These are phyloP conservation scores for Dioszegia hungarica DNA, from an alignment of 768 basidiomycete genomes.

Conservation along the genomic window DNA sequence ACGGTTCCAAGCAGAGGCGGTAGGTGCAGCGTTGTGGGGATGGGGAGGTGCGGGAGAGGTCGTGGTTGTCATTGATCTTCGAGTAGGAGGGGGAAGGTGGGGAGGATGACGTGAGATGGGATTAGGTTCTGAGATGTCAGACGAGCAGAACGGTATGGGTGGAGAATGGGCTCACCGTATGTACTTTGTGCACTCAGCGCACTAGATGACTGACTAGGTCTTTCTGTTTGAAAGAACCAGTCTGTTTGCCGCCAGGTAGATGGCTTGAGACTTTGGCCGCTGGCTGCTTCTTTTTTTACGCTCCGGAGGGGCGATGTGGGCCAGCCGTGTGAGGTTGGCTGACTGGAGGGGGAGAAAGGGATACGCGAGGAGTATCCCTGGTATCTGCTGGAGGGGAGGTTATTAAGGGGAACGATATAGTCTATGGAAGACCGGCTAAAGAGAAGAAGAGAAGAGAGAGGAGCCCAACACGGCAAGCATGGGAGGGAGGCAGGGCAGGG, in stretches of 20 bases:
- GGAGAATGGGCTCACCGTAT: too few species aligned
- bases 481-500: not conserved
- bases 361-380: not conserved
- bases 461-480: too few species aligned
- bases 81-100: not conserved
- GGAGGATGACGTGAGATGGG: not conserved
- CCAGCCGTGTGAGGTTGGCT: conserved; percentile 3
- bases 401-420: too few species aligned
- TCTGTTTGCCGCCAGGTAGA: too few species aligned
- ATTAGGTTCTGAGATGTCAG: too few species aligned
- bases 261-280: not conserved
- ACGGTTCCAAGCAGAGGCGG: conserved; percentile 78
- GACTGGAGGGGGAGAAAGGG: not conserved
- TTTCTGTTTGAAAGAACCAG: too few species aligned
- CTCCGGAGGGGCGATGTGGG: not conserved
- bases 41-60: not conserved
- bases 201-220: too few species aligned
- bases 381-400: too few species aligned
- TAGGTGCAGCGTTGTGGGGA: conserved; percentile 9
- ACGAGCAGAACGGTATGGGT: too few species aligned
- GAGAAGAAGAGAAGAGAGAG: not conserved
- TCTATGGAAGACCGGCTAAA: not conserved
- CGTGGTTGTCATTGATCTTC: conserved; percentile 1
- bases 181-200: too few species aligned
- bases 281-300: not conserved